Evolutionary conservation across 2,329 filamentous ascomycete species (phyloP).

Genomic region (Orbilia brochopaga): DNA sequence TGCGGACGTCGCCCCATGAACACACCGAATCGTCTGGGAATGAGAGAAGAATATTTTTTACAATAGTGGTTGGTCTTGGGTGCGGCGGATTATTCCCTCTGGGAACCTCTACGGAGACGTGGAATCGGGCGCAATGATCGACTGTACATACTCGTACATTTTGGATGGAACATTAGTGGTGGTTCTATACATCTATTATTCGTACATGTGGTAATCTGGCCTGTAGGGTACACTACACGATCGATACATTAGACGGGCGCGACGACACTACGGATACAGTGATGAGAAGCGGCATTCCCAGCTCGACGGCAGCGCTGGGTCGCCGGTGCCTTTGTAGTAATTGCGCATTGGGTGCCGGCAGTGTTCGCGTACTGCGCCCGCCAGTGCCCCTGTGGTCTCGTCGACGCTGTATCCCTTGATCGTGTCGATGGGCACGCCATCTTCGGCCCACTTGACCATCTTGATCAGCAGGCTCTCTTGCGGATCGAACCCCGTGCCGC

Average conservation of each 20-base stretch:
- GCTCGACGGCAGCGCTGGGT: slow-evolving; percentile 10
- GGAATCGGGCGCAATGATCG: slow-evolving; percentile 62
- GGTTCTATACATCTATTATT: not conserved
- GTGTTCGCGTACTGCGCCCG: slow-evolving; percentile 20
- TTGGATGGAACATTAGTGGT: not conserved
- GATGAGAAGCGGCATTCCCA: slow-evolving; percentile 29
- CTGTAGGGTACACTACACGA: too few species aligned
- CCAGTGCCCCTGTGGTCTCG: not conserved
- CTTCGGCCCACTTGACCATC: slow-evolving; percentile 63
- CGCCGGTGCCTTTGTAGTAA: slow-evolving; percentile 35
- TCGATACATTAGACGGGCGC: not conserved
- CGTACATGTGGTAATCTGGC: too few species aligned
- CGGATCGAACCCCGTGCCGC: slow-evolving; percentile 8
- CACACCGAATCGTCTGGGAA: slow-evolving; percentile 50
- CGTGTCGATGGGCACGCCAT: slow-evolving; percentile 56
- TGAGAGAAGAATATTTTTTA: slow-evolving; percentile 55
- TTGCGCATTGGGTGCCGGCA: slow-evolving; percentile 26
- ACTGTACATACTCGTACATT: slow-evolving; percentile 58
- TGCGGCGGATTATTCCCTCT: slow-evolving; percentile 59
- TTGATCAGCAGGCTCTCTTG: slow-evolving; percentile 58
- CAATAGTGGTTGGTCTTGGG: slow-evolving; percentile 61
- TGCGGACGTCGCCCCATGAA: slow-evolving; percentile 31
- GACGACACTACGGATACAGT: not conserved
- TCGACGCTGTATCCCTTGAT: slow-evolving; percentile 52
- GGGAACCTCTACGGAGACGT: slow-evolving; percentile 54